These are phyloP conservation scores for Scheffersomyces quercinus DNA, from an alignment of 1,139 yeast species.

Conservation along the genomic window DNA sequence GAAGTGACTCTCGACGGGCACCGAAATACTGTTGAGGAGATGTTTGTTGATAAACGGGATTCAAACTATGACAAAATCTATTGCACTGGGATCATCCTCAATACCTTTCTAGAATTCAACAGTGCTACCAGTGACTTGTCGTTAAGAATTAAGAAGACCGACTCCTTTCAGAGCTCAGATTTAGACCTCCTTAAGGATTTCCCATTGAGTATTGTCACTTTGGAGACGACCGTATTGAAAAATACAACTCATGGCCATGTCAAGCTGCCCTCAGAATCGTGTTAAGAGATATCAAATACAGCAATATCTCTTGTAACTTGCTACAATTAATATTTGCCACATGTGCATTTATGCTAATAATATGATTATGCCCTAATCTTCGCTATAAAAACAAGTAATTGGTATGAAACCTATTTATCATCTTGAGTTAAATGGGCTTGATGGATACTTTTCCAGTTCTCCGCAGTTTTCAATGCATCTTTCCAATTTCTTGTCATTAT, in stretches of 20 bases:
- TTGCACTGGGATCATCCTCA: conserved; percentile 36
- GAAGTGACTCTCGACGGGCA: conserved; percentile 2
- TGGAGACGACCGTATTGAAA: conserved; percentile 32
- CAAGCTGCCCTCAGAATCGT: too few species aligned
- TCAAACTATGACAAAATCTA: conserved; percentile 20
- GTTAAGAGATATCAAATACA: too few species aligned
- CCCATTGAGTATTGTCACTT: conserved; percentile 31
- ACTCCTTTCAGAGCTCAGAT: conserved; percentile 3
- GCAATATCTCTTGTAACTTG: too few species aligned
- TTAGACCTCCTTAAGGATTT: conserved; percentile 29
- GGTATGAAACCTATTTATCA: neutral
- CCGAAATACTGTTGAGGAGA: neutral
- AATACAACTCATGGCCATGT: conserved; percentile 1
- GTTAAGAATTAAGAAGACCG: conserved; percentile 18
- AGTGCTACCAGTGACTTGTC: conserved; percentile 15
- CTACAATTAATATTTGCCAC: too few species aligned
- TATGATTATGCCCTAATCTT: too few species aligned
- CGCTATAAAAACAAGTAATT: too few species aligned
- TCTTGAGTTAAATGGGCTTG: neutral
- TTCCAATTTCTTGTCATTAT: conserved; percentile 42
- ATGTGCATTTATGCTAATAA: too few species aligned
- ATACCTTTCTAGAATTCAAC: conserved; percentile 26
- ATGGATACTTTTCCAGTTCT: conserved; percentile 41
- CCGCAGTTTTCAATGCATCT: conserved; percentile 47
- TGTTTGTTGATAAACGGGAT: conserved; percentile 8